These are phyloP conservation scores for Marasmius oreades DNA, from an alignment of 1,284 basidiomycete genomes.

Conservation along the genomic window DNA sequence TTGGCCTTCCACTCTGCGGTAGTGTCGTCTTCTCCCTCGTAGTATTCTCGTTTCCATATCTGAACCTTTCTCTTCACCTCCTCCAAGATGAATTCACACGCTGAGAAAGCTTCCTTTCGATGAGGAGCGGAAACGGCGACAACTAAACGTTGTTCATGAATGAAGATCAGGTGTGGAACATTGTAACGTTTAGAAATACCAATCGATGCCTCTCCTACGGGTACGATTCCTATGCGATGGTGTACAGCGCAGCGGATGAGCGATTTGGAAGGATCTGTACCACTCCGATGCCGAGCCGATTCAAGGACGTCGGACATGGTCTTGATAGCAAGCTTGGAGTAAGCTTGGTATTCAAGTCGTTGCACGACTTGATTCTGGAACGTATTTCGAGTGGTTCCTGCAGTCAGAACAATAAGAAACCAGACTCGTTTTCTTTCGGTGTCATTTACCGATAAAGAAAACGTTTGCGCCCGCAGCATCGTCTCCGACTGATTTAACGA, in stretches of 20 bases:
- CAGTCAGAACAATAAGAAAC: neutral
- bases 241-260: constrained; percentile 59
- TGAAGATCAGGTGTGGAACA: too few relatives aligned
- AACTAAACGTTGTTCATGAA: constrained; percentile 32
- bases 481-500: constrained; percentile 59
- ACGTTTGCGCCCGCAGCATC: constrained; percentile 69
- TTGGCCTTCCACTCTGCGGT: constrained; percentile 78
- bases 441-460: constrained; percentile 63
- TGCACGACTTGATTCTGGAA: constrained; percentile 66
- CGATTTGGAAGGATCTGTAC: constrained; percentile 24
- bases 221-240: constrained; percentile 79
- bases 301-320: constrained; percentile 65
- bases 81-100: constrained; percentile 81
- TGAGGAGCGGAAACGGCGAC: constrained; percentile 87
- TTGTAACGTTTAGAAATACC: constrained; percentile 20
- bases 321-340: constrained; percentile 79
- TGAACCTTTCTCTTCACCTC: constrained; percentile 79
- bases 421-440: constrained; percentile 6
- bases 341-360: constrained; percentile 79
- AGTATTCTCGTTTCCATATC: constrained; percentile 90
- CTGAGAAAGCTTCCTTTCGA: constrained; percentile 75
- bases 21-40: constrained; percentile 59
- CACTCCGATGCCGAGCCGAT: constrained; percentile 35
- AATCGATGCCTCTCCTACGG: constrained; percentile 78
- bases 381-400: constrained; percentile 45